Evolutionary conservation across 176 grass and related monocot genomes (phyloP).

Genomic region (Panicum miliaceum): DNA sequence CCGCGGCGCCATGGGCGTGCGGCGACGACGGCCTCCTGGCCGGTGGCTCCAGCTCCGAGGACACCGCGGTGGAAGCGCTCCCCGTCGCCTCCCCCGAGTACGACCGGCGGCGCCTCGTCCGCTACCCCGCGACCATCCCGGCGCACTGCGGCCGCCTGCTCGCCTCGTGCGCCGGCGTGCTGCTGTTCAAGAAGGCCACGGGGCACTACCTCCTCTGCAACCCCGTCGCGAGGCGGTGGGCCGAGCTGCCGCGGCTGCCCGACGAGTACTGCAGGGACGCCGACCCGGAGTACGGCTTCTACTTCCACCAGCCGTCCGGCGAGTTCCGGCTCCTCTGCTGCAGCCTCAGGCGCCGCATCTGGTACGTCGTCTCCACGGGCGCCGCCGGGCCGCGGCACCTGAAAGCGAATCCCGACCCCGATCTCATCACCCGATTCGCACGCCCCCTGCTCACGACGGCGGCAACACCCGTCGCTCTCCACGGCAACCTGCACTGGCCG

Average conservation of each 20-base stretch:
- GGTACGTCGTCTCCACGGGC: not conserved
- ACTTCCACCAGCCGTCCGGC: not conserved
- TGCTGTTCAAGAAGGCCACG: not conserved
- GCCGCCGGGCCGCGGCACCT: not conserved
- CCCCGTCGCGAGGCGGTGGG: not conserved
- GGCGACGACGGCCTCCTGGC: not conserved
- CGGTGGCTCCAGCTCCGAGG: not conserved
- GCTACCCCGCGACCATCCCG: not conserved
- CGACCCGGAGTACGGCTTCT: conserved; percentile 12
- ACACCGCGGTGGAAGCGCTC: not conserved
- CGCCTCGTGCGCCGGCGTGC: not conserved
- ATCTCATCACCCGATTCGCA: not conserved
- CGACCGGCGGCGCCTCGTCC: not conserved
- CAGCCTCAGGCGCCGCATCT: not conserved
- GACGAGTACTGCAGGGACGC: not conserved
- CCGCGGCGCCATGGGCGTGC: not conserved
- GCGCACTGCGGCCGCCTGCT: not conserved
- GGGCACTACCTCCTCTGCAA: conserved; percentile 8
- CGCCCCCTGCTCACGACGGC: not conserved
- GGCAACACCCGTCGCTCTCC: not conserved
- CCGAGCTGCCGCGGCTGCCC: not conserved
- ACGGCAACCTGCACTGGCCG: not conserved
- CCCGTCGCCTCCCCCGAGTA: not conserved
- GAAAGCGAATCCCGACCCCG: not conserved
- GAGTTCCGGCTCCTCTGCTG: conserved; percentile 13